Evolutionary conservation across 2,329 filamentous ascomycete genomes (phyloP), one percentile per base, ranked within the genome.

Genomic region (Fusarium acutatum): DNA sequence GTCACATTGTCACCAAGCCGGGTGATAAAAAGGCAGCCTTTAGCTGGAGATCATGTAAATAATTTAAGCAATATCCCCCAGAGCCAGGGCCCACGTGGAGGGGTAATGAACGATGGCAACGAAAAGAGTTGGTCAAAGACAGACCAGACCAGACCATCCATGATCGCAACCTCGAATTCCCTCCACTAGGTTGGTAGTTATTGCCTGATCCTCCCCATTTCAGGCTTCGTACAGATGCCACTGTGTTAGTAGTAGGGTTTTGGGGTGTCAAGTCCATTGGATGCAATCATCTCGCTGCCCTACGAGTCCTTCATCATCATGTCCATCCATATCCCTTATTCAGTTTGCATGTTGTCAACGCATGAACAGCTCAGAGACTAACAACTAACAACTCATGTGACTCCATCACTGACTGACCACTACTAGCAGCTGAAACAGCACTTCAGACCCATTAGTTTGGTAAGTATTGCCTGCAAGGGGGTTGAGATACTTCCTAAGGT

Each of bases 291-390:
- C 37, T 64, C 64, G 47, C 37, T 69, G 41, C 64, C 64, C 44
- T 52, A 67, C 53, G 49, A 26, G 40, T 47, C 26, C 24, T 43
- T 54, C 24, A 41, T 28, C 20, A 13, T 38, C 34, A 47, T 60
- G n/a, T 57, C 14, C 62, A 24, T 46, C 18, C 18, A 46, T 46
- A 63, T 57, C 44, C 49, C 60, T 56, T 64, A 28, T 61, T 57
- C 46, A 68, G 52, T 54, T 49, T 58, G 50, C 52, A 60, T 67
- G 44, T 59, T 49, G 40, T 71, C 71, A 68, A 67, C 62, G 75
- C 75, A 77, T 77, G 57, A 71, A 77, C 62, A 64, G 58, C 57
- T 61, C 52, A 75, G 73, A 74, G 69, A 60, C 65, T 68, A 67
- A 68, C 63, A 64, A 59, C 64, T 67, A 63, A 71, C 56, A 73